Evolutionary conservation across 2,329 filamentous ascomycete species (phyloP), one percentile per base, ranked within the genome.

Genomic region (Aspergillus persii): DNA sequence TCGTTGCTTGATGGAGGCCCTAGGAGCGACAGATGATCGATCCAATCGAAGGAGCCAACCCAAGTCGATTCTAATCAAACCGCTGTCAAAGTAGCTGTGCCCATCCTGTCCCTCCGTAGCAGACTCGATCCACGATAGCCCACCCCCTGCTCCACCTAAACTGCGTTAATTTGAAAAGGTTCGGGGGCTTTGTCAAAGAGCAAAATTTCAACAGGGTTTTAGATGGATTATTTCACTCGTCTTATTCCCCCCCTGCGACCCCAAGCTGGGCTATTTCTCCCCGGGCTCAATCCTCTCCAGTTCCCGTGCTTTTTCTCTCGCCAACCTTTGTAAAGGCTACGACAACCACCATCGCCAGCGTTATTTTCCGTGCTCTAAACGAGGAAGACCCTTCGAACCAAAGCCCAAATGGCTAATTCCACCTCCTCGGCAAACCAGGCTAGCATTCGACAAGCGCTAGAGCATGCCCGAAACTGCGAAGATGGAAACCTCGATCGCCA

Each of bases 381-480:
- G 12, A 26, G 44, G 30, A 57, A 57, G n/a, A 50, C 58, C 53
- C 51, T 51, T 12, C 39, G 11, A 50, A 51, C 50, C 44, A 12
- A 50, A 50, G 31, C 54, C 51, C 62, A 58, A 48, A 77, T 76
- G 74, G 67, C 78, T 62, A 77, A 76, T 56, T 67, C 66, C 46
- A 66, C 72, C 55, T 68, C 68, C 33, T 65, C 68, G 36, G 66
- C 67, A 60, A 66, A 70, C 58, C 63, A 65, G 56, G 60, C 82
- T 61, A 79, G 78, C 56, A 84, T 92, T 57, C 80, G 85, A 61
- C 83, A 87, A 72, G 90, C 90, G 27, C 82, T 96, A 56, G 87
- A 93, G 69, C 84, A 90, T 60, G 91, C 90, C 12, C 85, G 91
- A 62, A 90, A 92, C 72, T 88, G 83, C 70, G 84, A 88, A 60